Evolutionary conservation across 140 eudicot genomes (phyloP).

Genomic region (Oenanthe javanica): DNA sequence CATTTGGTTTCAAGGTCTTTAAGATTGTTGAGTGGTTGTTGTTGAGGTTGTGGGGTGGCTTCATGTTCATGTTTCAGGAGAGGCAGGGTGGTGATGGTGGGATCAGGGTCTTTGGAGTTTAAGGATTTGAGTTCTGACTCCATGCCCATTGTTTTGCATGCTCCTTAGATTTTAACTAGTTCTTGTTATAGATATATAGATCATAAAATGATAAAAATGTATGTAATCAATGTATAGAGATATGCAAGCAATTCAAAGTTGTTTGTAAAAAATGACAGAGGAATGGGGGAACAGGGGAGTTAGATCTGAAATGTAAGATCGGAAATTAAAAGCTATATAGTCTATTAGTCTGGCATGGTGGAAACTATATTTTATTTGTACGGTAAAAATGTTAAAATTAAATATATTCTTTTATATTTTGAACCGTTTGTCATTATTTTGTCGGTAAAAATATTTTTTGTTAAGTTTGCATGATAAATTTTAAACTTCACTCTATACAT

Average conservation of each 20-base stretch:
- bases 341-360: neutral
- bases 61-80: conserved; percentile 39
- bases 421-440: neutral
- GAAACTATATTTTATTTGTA: neutral
- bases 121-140: conserved; percentile 43
- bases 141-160: neutral
- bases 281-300: neutral
- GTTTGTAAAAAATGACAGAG: neutral
- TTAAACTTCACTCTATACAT: no score
- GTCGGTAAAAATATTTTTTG: neutral
- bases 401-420: no score
- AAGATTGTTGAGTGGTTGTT: conserved; percentile 21
- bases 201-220: neutral
- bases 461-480: neutral
- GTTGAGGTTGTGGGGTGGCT: conserved; percentile 10
- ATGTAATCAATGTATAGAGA: neutral
- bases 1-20: conserved; percentile 53
- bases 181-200: neutral
- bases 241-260: neutral
- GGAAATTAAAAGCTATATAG: neutral
- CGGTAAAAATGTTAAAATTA: neutral
- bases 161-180: neutral
- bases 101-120: conserved; percentile 24
- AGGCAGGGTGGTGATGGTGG: conserved; percentile 30
- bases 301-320: neutral